Percentiles rank a stretch among this genome's conserved stretches.
phyloP scores from a whole-genome alignment of 2,329 filamentous ascomycete species.

The Monosporascus ibericus region DNA sequence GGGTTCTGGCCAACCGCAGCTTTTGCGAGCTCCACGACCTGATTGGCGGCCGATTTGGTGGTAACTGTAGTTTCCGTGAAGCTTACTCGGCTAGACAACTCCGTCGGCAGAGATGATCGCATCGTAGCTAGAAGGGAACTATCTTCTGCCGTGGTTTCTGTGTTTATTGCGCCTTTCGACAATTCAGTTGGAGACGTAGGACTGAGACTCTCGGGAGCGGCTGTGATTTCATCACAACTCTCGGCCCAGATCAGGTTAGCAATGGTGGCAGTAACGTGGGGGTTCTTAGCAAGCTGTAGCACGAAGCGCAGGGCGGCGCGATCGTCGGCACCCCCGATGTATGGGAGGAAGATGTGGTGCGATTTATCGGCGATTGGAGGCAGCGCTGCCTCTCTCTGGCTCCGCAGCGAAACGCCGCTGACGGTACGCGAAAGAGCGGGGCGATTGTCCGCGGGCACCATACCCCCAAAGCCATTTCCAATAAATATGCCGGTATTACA shows the following conservation, averaged over 20 bases:
- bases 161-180: conserved; percentile 18
- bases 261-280: conserved; percentile 72
- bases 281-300: conserved; percentile 76
- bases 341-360: conserved; percentile 83
- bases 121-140: conserved; percentile 28
- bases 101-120: conserved; percentile 26
- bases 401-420: conserved; percentile 55
- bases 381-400: conserved; percentile 49
- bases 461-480: conserved; percentile 52
- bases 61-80: conserved; percentile 47
- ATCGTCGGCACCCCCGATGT: conserved; percentile 80
- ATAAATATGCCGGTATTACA: conserved; percentile 75
- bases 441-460: conserved; percentile 22
- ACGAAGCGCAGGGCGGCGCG: conserved; percentile 72
- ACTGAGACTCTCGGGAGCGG: conserved; percentile 11
- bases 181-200: conserved; percentile 4
- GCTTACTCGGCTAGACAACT: conserved; percentile 26
- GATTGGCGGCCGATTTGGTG: conserved; percentile 32
- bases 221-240: conserved; percentile 19
- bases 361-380: conserved; percentile 59
- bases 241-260: conserved; percentile 45
- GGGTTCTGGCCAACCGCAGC: conserved; percentile 54
- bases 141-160: conserved; percentile 29
- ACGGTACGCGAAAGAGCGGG: conserved; percentile 39
- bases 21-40: conserved; percentile 47